Evolutionary conservation across 805 yeast species (phyloP).

Genomic region (Yarrowia porcina): DNA sequence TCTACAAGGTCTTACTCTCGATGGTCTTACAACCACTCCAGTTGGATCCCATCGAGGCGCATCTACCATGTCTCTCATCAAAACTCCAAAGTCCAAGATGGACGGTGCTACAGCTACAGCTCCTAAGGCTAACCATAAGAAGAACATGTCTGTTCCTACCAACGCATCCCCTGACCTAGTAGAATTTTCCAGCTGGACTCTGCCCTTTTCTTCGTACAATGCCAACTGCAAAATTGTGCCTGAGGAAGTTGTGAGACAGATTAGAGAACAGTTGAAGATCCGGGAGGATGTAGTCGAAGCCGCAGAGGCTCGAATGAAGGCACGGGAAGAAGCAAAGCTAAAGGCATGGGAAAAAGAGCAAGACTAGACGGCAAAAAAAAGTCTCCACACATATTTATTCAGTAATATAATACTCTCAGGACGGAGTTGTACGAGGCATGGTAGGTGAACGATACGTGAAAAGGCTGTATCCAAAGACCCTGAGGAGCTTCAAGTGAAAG

Average conservation of each 20-base stretch:
- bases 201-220: neutral
- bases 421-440: no score
- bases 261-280: neutral
- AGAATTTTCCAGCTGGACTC: neutral
- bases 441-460: no score
- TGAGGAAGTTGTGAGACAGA: neutral
- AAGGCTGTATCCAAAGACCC: neutral
- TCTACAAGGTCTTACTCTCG: neutral
- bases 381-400: neutral
- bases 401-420: neutral
- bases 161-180: neutral
- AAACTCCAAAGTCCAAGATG: neutral
- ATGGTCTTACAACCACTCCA: neutral
- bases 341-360: neutral
- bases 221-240: slow-evolving; percentile 2
- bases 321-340: neutral
- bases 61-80: neutral
- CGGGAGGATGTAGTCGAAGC: neutral
- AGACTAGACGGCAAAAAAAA: neutral
- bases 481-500: neutral
- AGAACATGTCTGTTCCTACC: neutral
- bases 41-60: neutral
- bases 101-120: neutral
- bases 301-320: neutral
- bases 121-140: neutral